Conservation (phyloP, 1,284 basidiomycete genomes). For the Puccinia polysora region DNA sequence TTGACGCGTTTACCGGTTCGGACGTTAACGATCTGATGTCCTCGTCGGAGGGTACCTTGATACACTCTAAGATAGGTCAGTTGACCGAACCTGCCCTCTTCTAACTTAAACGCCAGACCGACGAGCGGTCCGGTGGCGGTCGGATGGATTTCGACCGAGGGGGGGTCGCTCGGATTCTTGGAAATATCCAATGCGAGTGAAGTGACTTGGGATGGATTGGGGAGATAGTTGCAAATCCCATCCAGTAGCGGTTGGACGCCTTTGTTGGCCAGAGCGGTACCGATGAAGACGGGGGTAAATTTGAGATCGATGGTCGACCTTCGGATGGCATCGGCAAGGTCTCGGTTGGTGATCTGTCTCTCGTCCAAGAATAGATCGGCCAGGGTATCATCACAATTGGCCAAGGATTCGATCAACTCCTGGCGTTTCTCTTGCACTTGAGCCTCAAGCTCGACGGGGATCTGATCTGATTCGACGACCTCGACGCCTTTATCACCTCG, state of each 20-base stretch:
- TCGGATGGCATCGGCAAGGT: conserved; percentile 79
- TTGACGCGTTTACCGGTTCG: conserved; percentile 96
- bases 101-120: conserved; percentile 95
- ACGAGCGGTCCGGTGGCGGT: conserved; percentile 81
- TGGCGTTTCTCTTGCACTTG: conserved; percentile 75
- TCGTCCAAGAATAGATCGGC: conserved; percentile 89
- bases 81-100: conserved; percentile 95
- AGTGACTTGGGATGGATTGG: conserved; percentile 75
- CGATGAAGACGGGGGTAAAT: conserved; percentile 94
- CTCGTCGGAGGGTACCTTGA: conserved; percentile 83
- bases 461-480: conserved; percentile 79
- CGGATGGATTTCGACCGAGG: conserved; percentile 70
- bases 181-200: conserved; percentile 78
- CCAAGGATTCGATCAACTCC: conserved; percentile 89
- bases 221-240: conserved; percentile 91
- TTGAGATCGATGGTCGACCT: conserved; percentile 80
- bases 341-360: conserved; percentile 65
- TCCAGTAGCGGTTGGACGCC: conserved; percentile 91
- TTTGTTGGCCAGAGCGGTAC: conserved; percentile 97
- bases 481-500: conserved; percentile 85
- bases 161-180: conserved; percentile 61
- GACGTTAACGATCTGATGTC: conserved; percentile 82
- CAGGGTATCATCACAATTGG: conserved; percentile 91
- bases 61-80: conserved; percentile 99
- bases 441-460: conserved; percentile 69